phyloP scores from a whole-genome alignment of 768 basidiomycete species.

The Suillus luteus region DNA sequence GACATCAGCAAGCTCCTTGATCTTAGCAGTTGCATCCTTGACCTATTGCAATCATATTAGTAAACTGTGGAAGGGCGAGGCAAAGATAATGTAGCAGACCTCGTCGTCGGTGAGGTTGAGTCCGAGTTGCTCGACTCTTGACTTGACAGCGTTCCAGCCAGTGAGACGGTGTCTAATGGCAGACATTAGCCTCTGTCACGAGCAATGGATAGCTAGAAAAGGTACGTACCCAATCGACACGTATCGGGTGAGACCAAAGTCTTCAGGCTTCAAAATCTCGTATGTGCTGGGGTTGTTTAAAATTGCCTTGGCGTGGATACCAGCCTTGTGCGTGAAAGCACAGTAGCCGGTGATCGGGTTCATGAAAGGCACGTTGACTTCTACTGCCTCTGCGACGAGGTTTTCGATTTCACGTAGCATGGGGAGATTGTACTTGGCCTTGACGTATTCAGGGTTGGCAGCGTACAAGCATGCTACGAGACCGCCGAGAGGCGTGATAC shows the following conservation, averaged over 20 bases:
- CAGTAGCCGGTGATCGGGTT: conserved; percentile 98
- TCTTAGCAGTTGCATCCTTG: conserved; percentile 99
- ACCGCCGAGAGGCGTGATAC: conserved; percentile 97
- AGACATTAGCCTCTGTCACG: conserved; percentile 3
- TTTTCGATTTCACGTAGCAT: conserved; percentile 99
- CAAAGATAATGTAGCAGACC: conserved; percentile 37
- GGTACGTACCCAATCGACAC: conserved; percentile 86
- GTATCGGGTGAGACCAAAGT: conserved; percentile 96
- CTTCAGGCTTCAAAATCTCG: conserved; percentile 98
- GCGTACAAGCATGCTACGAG: conserved; percentile 96
- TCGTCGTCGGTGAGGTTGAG: conserved; percentile 88
- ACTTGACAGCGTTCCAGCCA: conserved; percentile 99
- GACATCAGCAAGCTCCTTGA: conserved; percentile 99
- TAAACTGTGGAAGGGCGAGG: conserved; percentile 6
- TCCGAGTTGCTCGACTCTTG: conserved; percentile 95
- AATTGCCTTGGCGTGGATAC: conserved; percentile 99
- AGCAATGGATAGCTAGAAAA: neutral
- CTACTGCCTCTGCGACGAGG: conserved; percentile 97
- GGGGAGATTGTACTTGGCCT: conserved; percentile 96
- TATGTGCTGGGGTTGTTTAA: conserved; percentile 99
- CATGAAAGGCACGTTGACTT: conserved; percentile 97
- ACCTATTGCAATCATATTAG: conserved; percentile 46
- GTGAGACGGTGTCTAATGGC: conserved; percentile 81
- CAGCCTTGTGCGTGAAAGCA: conserved; percentile 99
- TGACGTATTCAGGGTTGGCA: conserved; percentile 98